These are phyloP conservation scores for Thelonectria discophora DNA, from an alignment of 2,329 filamentous ascomycete species.

Conservation along the genomic window DNA sequence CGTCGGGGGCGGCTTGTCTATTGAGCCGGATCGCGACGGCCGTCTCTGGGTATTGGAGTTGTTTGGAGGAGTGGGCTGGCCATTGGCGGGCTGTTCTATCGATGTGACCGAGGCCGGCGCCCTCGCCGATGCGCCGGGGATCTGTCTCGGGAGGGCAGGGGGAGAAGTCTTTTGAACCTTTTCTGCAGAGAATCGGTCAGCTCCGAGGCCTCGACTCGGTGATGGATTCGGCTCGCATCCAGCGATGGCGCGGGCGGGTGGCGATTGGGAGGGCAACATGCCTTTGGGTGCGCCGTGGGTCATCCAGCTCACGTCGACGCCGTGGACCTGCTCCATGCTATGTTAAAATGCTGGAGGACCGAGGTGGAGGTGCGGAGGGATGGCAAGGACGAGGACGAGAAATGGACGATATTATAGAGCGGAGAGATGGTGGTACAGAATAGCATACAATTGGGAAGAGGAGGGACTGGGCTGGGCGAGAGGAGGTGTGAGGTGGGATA, in stretches of 20 bases:
- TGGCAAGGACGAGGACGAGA: constrained; percentile 25
- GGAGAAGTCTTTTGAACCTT: constrained; percentile 45
- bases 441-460: constrained; percentile 1
- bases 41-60: constrained; percentile 39
- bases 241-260: constrained; percentile 30
- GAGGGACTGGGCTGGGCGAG: constrained; percentile 1
- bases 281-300: constrained; percentile 83
- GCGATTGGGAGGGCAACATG: constrained; percentile 53
- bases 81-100: constrained; percentile 33
- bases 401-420: constrained; percentile 1
- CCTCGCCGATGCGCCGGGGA: constrained; percentile 43
- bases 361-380: constrained; percentile 9
- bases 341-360: constrained; percentile 22
- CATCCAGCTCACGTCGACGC: constrained; percentile 91
- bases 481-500: constrained; percentile 13
- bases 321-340: constrained; percentile 81
- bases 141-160: constrained; percentile 46
- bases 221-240: constrained; percentile 30
- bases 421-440: not conserved
- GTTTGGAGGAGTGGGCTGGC: constrained; percentile 39
- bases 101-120: constrained; percentile 41
- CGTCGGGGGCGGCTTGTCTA: constrained; percentile 45
- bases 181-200: constrained; percentile 37
- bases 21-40: constrained; percentile 47
- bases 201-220: not conserved